Conservation (phyloP, 768 basidiomycete genomes). For the Agaricus blazei region DNA sequence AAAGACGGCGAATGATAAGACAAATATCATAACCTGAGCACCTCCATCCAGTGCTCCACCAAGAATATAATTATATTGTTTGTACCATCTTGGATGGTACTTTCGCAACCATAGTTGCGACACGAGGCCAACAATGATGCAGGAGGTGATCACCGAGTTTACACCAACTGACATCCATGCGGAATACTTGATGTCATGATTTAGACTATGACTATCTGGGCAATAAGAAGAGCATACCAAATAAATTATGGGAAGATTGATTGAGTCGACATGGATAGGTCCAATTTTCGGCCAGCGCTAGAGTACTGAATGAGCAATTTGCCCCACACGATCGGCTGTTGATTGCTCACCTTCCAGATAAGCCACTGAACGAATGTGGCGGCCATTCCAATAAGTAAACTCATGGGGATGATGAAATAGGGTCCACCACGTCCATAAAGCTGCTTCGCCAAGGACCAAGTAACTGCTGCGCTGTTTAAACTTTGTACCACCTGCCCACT, state of each 20-base stretch:
- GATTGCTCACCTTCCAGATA: conserved; percentile 37
- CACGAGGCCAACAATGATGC: conserved; percentile 45
- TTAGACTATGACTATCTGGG: neutral
- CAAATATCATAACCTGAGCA: conserved; percentile 59
- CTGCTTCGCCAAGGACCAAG: conserved; percentile 59
- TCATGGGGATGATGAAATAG: conserved; percentile 53
- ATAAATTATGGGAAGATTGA: conserved; percentile 56
- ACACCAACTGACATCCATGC: conserved; percentile 46
- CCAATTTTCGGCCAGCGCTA: conserved; percentile 55
- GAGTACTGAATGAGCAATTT: neutral
- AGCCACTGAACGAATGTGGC: conserved; percentile 51
- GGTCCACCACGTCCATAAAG: conserved; percentile 50
- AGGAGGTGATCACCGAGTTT: conserved; percentile 44
- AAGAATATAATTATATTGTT: conserved; percentile 61
- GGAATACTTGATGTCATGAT: conserved; percentile 25
- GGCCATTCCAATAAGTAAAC: conserved; percentile 48
- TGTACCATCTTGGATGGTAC: conserved; percentile 62
- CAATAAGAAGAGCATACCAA: conserved; percentile 24
- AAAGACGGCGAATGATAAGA: conserved; percentile 61
- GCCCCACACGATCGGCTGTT: neutral
- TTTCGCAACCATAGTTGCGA: conserved; percentile 59
- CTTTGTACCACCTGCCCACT: conserved; percentile 47
- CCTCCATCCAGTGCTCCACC: conserved; percentile 66
- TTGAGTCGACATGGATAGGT: conserved; percentile 39
- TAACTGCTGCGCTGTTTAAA: conserved; percentile 54